Base-by-base conservation (phyloP, 495 filamentous ascomycete species). In the Penicillium robsamsonii region DNA sequence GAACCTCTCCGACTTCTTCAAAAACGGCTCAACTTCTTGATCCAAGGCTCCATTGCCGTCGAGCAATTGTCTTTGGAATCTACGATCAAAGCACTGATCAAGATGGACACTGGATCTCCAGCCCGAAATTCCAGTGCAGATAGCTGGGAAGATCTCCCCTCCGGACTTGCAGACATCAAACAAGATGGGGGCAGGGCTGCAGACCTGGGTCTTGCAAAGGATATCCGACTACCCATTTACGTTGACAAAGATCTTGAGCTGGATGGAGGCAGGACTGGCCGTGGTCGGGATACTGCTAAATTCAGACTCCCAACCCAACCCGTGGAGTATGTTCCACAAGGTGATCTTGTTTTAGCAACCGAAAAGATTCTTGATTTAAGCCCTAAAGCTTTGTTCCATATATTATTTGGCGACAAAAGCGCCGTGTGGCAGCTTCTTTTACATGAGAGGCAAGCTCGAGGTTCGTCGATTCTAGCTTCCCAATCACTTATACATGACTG, bases 351-450 rank as follows among this genome's bases (percentile, higher is more conserved):
- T 54, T 73, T 86, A 7, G 75, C 79, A 25, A 80, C 88, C 2
- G 90, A 96, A 67, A 84, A 87, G 56, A 78, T 87, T 43, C 92
- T 95, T 61, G 87, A 94, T 55, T 81, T 97, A 49, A 93, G 88
- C 58, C 84, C 94, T 15, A 97, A 97, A 69, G 91, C 92, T 1
- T 80, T 96, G 31, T 97, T 97, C 71, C 94, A 97, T 64, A 87
- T 97, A 10, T 80, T 98, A 52, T 97, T 97, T 64, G 94, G 94
- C 29, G 94, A 98, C 68, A 95, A 90, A 70, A 93, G 89, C 73
- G 87, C 90, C 41, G 86, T 98, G 33, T 97, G 96, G 79, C 92
- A 95, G 63, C 85, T 90, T 59, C 78, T 97, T 20, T 92, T 97
- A 63, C 86, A 90, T 62, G 90, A 96, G 70, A 83, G 91, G 50